Evolutionary conservation across 768 basidiomycete species (phyloP).

Genomic region (Tubosaeta sp.): DNA sequence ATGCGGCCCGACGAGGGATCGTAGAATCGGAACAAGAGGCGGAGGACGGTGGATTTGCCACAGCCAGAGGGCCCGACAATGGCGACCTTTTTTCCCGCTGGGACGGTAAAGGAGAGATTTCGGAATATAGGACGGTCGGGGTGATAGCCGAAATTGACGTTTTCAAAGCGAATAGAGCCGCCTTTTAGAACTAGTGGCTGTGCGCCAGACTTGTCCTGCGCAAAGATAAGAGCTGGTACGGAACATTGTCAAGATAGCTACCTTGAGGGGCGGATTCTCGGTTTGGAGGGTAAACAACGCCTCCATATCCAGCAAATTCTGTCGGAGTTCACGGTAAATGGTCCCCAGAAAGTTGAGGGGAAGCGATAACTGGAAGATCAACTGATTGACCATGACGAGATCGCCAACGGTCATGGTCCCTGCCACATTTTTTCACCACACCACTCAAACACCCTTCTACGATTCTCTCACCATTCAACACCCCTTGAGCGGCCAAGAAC

Average conservation of each 20-base stretch:
- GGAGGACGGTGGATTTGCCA: slow-evolving; percentile 95
- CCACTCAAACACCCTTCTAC: background rate
- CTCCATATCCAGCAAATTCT: slow-evolving; percentile 97
- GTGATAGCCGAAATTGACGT: slow-evolving; percentile 90
- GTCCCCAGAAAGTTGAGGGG: slow-evolving; percentile 97
- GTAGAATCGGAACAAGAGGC: slow-evolving; percentile 93
- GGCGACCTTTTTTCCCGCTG: slow-evolving; percentile 94
- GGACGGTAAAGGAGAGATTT: slow-evolving; percentile 82
- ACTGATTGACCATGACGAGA: slow-evolving; percentile 98
- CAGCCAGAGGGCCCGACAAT: slow-evolving; percentile 97
- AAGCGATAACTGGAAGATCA: slow-evolving; percentile 94
- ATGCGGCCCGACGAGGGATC: slow-evolving; percentile 80
- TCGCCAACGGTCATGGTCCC: slow-evolving; percentile 98
- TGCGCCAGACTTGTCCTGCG: slow-evolving; percentile 66
- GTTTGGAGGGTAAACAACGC: slow-evolving; percentile 86
- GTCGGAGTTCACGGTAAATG: slow-evolving; percentile 94
- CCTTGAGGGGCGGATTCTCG: slow-evolving; percentile 68
- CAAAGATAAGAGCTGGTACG: background rate
- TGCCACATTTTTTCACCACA: slow-evolving; percentile 26
- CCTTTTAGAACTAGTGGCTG: slow-evolving; percentile 66
- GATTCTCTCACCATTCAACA: slow-evolving; percentile 65
- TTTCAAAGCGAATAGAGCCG: slow-evolving; percentile 88
- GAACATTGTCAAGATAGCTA: slow-evolving; percentile 20
- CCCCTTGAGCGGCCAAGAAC: slow-evolving; percentile 94
- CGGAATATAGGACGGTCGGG: slow-evolving; percentile 90